Conservation (phyloP, 371 early-diverging fungal genomes). For the Mucor lusitanicus region DNA sequence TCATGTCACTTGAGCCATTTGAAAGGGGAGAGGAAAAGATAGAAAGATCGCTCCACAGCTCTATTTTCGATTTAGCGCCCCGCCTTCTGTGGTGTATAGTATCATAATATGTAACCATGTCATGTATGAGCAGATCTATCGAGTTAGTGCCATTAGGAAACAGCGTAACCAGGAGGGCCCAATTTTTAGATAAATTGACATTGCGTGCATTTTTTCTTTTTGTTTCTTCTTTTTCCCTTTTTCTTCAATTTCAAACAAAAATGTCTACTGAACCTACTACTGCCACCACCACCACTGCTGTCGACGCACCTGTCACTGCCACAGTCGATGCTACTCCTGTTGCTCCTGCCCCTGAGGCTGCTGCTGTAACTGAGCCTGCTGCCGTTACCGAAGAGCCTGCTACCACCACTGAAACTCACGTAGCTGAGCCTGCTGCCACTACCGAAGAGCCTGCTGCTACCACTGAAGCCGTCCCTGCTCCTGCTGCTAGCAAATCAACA, state of each 20-base stretch:
- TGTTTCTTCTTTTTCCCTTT: constrained; percentile 8
- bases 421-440: not conserved
- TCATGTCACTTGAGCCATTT: not conserved
- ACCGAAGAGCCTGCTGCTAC: constrained; percentile 11
- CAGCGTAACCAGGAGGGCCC: too few species aligned
- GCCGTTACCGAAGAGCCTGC: not conserved
- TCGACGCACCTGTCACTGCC: constrained; percentile 8
- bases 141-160: not conserved
- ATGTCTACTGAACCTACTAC: constrained; percentile 15
- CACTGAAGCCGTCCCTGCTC: constrained; percentile 3
- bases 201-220: not conserved
- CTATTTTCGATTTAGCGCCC: not conserved
- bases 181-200: constrained; percentile 2
- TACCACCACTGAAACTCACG: not conserved
- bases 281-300: not conserved
- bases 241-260: not conserved
- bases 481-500: constrained; percentile 18
- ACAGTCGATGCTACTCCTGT: not conserved
- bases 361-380: not conserved
- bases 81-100: not conserved
- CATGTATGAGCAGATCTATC: not conserved
- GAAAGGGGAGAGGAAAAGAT: not conserved
- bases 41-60: not conserved
- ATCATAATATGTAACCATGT: not conserved
- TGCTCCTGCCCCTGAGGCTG: constrained; percentile 1